These are phyloP conservation scores for Taphrina wiesneri DNA, from an alignment of 1,139 yeast species.

Conservation along the genomic window DNA sequence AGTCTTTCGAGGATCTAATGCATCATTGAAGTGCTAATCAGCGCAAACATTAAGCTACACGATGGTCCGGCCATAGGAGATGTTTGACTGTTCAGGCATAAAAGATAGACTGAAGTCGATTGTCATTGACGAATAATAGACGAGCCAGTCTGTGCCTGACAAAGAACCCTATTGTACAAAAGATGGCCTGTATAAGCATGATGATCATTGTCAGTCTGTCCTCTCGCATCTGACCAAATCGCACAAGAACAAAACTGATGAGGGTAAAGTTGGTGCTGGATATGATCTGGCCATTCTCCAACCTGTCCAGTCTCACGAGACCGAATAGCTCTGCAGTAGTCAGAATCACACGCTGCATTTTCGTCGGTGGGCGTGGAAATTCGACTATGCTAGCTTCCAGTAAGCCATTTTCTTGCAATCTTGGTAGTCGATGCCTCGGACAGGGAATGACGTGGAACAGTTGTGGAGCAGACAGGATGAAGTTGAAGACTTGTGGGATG, in stretches of 20 bases:
- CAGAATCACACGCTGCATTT: conserved; percentile 45
- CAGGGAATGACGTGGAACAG: conserved; percentile 82
- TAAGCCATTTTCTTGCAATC: conserved; percentile 63
- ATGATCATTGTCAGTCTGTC: conserved; percentile 66
- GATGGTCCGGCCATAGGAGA: not conserved
- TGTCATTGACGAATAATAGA: conserved; percentile 85
- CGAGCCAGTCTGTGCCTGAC: conserved; percentile 85
- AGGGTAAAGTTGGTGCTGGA: conserved; percentile 81
- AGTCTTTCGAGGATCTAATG: not conserved
- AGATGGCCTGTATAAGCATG: conserved; percentile 59
- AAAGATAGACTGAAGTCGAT: conserved; percentile 43
- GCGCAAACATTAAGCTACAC: not conserved
- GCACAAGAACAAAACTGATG: conserved; percentile 75
- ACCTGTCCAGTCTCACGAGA: conserved; percentile 55
- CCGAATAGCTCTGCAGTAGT: conserved; percentile 50
- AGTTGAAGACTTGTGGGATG: conserved; percentile 86
- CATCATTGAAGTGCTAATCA: not conserved
- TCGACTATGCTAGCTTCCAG: conserved; percentile 73
- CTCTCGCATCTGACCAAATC: conserved; percentile 89
- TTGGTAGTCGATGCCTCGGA: conserved; percentile 92
- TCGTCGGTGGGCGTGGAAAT: conserved; percentile 44
- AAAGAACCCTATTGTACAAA: conserved; percentile 67
- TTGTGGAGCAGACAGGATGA: conserved; percentile 86
- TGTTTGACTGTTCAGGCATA: not conserved
- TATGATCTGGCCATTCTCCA: conserved; percentile 45